phyloP scores from a whole-genome alignment of 2,329 filamentous ascomycete genomes.

The Pseudocercospora cruenta region DNA sequence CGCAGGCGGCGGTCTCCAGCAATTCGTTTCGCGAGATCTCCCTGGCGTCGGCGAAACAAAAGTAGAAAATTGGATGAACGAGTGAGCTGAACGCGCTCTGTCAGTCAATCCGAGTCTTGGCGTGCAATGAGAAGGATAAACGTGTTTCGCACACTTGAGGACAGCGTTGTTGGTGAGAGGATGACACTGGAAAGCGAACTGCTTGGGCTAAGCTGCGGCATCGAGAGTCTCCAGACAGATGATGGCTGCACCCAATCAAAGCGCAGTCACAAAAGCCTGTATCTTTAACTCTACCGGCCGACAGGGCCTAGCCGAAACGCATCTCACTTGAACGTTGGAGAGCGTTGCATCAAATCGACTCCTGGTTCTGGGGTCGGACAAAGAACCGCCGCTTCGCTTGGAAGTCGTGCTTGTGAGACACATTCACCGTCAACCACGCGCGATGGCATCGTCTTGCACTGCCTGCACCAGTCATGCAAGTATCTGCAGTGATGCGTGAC shows the following conservation, averaged over 20 bases:
- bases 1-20: constrained; percentile 14
- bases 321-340: not conserved
- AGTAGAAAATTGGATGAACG: constrained; percentile 8
- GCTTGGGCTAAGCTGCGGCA: not conserved
- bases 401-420: not conserved
- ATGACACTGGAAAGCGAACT: constrained; percentile 6
- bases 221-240: not conserved
- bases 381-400: not conserved
- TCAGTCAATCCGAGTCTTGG: constrained; percentile 21
- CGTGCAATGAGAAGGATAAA: constrained; percentile 10
- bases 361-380: constrained; percentile 7
- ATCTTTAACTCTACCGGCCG: constrained; percentile 3
- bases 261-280: not conserved
- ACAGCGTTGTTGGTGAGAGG: constrained; percentile 13
- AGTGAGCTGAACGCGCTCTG: constrained; percentile 7
- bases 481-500: constrained; percentile 10
- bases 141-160: not conserved
- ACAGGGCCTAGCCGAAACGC: constrained; percentile 3
- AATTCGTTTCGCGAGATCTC: constrained; percentile 20
- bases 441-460: constrained; percentile 1
- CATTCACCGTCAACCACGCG: not conserved
- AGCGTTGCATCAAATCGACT: constrained; percentile 3
- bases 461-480: not conserved
- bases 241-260: not conserved
- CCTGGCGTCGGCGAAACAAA: constrained; percentile 26